A percentile compares a stretch with the other conserved stretches of the same genome.
Evolutionary conservation across 116 monocot genomes (phyloP).

Genomic region (Trichopus zeylanicus): DNA sequence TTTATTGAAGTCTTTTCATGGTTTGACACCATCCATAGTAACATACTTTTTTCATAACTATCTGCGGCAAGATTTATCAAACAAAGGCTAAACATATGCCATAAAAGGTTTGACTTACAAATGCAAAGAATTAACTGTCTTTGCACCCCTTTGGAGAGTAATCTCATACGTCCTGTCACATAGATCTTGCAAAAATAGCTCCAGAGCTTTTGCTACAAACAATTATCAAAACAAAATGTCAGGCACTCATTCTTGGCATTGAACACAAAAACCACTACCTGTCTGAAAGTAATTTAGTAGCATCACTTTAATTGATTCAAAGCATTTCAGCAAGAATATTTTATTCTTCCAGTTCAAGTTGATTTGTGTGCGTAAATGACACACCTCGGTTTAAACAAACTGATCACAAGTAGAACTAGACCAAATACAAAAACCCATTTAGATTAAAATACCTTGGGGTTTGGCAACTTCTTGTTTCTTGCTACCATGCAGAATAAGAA

Average conservation of each 20-base stretch:
- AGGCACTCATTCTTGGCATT: neutral
- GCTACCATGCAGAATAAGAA: neutral
- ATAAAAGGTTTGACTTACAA: slow-evolving; percentile 53
- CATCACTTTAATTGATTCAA: neutral
- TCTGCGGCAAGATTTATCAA: neutral
- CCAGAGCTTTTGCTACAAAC: slow-evolving; percentile 90
- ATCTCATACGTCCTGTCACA: slow-evolving; percentile 94
- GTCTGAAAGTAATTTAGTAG: neutral
- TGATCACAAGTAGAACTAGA: neutral
- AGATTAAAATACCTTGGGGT: neutral
- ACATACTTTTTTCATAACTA: neutral
- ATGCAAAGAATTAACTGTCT: slow-evolving; percentile 89
- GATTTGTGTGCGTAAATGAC: neutral
- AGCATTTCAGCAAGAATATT: too few relatives aligned
- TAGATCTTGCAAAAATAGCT: slow-evolving; percentile 93
- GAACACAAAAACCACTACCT: neutral
- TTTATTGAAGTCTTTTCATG: neutral
- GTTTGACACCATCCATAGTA: neutral
- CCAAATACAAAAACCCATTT: neutral
- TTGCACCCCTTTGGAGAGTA: slow-evolving; percentile 89
- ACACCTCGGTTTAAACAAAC: neutral
- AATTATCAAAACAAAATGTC: neutral
- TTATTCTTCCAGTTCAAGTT: neutral
- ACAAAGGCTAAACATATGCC: neutral
- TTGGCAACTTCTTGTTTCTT: neutral